Base-by-base conservation (phyloP, 768 basidiomycete species). In the Lactarius deliciosus region DNA sequence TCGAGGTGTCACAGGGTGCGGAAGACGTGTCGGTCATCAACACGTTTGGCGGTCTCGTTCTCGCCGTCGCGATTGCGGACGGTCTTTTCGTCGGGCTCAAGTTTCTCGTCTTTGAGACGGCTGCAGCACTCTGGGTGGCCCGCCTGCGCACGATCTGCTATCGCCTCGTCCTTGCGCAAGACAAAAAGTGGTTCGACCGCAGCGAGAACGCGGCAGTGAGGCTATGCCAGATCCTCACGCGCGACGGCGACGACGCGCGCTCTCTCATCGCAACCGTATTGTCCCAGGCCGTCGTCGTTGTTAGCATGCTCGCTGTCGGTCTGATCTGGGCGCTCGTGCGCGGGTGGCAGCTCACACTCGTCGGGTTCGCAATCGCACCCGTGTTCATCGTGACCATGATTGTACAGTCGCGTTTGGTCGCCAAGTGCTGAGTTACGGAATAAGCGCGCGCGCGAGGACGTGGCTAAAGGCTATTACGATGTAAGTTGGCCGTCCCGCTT, bases 281-380 rank as follows among this genome's bases (percentile, higher is more conserved):
- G 56, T 85, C 85, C 0, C 92, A 96, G 73, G 79, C 81, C 36
- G 74, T 88, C 41, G 91, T 94, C 22, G 91, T 96, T 16, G 66
- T 77, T 10, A 79, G 90, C 16, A 97, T 98, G 94, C 82, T 98
- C 56, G 75, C 82, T 1, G 79, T 96, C 2, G 96, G 95, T 9
- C 76, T 98, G 22, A 74, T 91, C 20, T 99, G 97, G 96, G 96
- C 96, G 0, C 81, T 98, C 75, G 82, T 85, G 2, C 79, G 83
- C 36, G 93, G 94, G 0, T 99, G 96, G 97, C 88, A 97, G 77
- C 80, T 98, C 70, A 96, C 94, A 0, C 83, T 98, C 20, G 92
- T 91, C 2, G 96, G 95, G 0, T 77, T 98, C 34, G 94, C 90
- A 1, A 84, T 98, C 55, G 92, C 85, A 0, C 96, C 95, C 0